Evolutionary conservation across 179 eudicot species (phyloP), one percentile per base, ranked within the genome.

Genomic region (Silene vulgaris): DNA sequence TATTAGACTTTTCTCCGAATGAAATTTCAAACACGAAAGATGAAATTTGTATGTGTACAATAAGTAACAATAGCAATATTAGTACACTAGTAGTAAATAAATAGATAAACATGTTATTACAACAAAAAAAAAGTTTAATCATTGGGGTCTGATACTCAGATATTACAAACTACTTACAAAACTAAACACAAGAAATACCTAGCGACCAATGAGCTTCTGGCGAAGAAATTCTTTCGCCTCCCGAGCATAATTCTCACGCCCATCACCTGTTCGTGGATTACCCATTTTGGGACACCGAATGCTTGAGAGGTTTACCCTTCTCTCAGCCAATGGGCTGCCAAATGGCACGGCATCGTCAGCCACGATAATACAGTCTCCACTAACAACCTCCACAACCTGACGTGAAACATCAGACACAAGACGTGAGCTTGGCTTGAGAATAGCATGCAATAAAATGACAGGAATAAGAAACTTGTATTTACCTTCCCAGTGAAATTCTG

Each of bases 401-500:
- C 74, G 56, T 57, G n/a, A 8, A 40, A 78, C 9, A 66, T 62
- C 62, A 45, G 52, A 74, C 64, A 65, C 17, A 48, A 37, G 12
- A 19, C 4, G 32, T 50, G 77, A 73, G 30, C 13, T 61, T 60
- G 59, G 43, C 40, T 43, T 23, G 40, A 20, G 19, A 71, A 20
- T 71, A 20, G 62, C 57, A 60, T 20, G 74, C 66, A 65, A 71
- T 23, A 48, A 45, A 37, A 35, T 8, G 17, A 66, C 1, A 17
- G n/a, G 20, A 32, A 3, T 29, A 45, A 13, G 17, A 66, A 57
- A 48, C 17, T n/a, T 61, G 23, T 29, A 75, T 65, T 40, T 72
- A 96, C 99, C 91, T 90, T 96, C 76, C 99, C 99, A n/a, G 89
- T 87, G 74, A 96, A 96, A 76, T 96, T 90, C 77, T 89, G 96